Evolutionary conservation across 257 asterid genomes (phyloP), one percentile per base, ranked within the genome.

Genomic region (Scutellaria minor): DNA sequence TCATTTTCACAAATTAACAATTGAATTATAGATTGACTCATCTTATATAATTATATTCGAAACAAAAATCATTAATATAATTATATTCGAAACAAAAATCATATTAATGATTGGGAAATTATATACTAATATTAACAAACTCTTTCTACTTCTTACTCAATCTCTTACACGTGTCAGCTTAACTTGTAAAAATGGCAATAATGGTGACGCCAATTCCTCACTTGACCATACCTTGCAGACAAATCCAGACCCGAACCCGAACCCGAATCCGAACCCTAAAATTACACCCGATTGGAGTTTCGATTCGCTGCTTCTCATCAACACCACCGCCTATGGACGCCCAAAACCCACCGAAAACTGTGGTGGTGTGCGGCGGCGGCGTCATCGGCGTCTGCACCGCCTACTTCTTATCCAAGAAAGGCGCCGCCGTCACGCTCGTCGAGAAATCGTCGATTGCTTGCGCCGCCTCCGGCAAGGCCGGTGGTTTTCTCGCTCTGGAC

Each of bases 321-420:
- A 14, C 64, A 40, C 3, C 75, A 7, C 37, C 66, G 53, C 18
- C 83, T 4, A 90, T 87, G 97, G 90, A 83, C 58, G 75, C 85
- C 9, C 84, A 90, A 1, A 85, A 85, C 58, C 76, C 85, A 9
- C 84, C 91, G 2, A 85, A 85, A 48, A 78, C 77, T 20, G 96
- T 91, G 45, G 90, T 88, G 56, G 96, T 93, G 13, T 91, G 97
- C 89, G 98, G 97, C 83, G 97, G 98, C 41, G 97, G 98, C 2
- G 83, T 91, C 9, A 91, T 93, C 84, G 98, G 98, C 24, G 96
- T 86, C 6, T 89, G 96, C 97, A 81, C 91, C 50, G 97, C 98
- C 13, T 93, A 91, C 72, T 93, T 89, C 84, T 27, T 89, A 22
- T 85, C 97, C 53, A 83, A 91, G 77, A 80, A 72, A 14, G 91